Conservation (phyloP, 805 yeast genomes). For the Yarrowia bubula region DNA sequence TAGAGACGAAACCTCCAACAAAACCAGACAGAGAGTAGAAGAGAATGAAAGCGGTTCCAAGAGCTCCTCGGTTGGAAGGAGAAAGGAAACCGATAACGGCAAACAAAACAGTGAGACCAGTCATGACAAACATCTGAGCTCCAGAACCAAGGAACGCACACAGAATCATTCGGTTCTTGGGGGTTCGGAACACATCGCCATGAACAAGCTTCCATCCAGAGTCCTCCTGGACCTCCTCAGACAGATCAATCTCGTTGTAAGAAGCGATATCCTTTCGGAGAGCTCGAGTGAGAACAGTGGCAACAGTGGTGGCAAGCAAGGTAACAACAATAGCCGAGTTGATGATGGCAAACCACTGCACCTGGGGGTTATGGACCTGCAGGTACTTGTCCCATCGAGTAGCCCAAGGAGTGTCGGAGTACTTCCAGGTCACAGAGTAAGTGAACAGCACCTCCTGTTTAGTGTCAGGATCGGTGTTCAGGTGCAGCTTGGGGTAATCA, state of each 20-base stretch:
- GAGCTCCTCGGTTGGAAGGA: conserved; percentile 92
- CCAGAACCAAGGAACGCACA: conserved; percentile 89
- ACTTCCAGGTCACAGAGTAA: conserved; percentile 75
- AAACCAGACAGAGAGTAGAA: conserved; percentile 77
- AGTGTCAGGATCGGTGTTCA: conserved; percentile 46
- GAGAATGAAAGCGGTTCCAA: conserved; percentile 85
- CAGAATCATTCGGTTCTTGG: conserved; percentile 63
- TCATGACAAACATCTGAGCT: conserved; percentile 75
- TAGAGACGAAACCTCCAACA: conserved; percentile 84
- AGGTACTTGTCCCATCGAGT: conserved; percentile 98
- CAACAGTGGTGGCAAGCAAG: conserved; percentile 71
- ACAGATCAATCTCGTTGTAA: conserved; percentile 85
- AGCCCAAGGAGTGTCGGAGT: conserved; percentile 84
- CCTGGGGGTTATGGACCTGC: conserved; percentile 85
- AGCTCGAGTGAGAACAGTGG: conserved; percentile 74
- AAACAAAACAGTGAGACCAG: conserved; percentile 66
- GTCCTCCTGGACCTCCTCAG: conserved; percentile 80
- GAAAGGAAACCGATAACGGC: conserved; percentile 88
- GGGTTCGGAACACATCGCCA: conserved; percentile 92
- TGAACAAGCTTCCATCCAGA: conserved; percentile 96
- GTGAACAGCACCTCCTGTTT: conserved; percentile 68
- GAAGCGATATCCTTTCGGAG: conserved; percentile 80
- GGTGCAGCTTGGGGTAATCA: conserved; percentile 31
- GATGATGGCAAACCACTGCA: conserved; percentile 92
- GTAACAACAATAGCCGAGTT: conserved; percentile 82